Conservation (phyloP, 495 filamentous ascomycete species). For the Cudoniella acicularis region DNA sequence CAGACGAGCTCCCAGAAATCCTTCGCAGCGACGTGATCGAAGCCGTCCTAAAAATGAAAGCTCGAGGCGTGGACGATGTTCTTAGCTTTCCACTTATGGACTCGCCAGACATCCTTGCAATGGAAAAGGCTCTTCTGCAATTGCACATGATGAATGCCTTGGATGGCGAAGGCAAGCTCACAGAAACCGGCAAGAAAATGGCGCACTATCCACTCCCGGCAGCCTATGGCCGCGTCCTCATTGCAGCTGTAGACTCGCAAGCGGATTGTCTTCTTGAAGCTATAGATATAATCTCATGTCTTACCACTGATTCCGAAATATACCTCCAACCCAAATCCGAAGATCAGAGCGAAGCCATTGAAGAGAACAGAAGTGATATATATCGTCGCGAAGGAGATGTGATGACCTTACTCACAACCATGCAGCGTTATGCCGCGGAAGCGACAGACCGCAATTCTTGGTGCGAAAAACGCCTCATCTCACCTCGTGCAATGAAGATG, state of each 20-base stretch:
- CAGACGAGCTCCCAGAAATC: constrained; percentile 82
- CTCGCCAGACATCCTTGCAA: constrained; percentile 66
- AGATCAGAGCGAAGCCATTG: constrained; percentile 74
- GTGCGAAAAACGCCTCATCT: constrained; percentile 74
- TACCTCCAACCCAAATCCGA: constrained; percentile 79
- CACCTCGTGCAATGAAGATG: constrained; percentile 74
- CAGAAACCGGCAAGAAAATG: constrained; percentile 67
- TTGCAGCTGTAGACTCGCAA: constrained; percentile 71
- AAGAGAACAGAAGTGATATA: constrained; percentile 67
- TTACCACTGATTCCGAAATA: constrained; percentile 81
- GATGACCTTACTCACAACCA: constrained; percentile 76
- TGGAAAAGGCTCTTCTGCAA: constrained; percentile 81
- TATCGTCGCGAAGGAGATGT: constrained; percentile 84
- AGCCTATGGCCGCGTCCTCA: constrained; percentile 71
- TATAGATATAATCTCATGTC: constrained; percentile 87
- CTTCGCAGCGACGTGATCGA: constrained; percentile 82
- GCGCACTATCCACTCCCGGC: constrained; percentile 81
- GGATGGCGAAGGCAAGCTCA: constrained; percentile 68
- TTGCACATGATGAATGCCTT: constrained; percentile 76
- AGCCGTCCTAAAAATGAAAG: constrained; percentile 91
- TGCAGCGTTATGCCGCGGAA: constrained; percentile 77
- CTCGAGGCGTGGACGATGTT: constrained; percentile 80
- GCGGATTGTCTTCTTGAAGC: constrained; percentile 71
- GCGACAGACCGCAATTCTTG: constrained; percentile 69
- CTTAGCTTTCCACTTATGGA: constrained; percentile 83